phyloP scores from a whole-genome alignment of 2,329 filamentous ascomycete genomes.

The Stachybotrys echinatus region DNA sequence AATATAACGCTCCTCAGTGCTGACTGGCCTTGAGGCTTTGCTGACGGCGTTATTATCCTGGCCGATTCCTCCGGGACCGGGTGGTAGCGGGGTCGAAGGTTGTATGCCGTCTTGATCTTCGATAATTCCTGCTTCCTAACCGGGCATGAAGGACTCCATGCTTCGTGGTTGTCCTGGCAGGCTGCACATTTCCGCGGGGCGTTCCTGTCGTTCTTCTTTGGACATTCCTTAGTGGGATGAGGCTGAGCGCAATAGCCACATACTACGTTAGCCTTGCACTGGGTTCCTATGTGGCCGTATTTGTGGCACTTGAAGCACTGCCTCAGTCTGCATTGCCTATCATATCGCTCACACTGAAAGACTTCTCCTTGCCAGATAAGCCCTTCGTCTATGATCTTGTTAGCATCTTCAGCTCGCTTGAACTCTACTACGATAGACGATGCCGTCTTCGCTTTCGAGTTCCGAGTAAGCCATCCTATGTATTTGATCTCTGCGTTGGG shows the following conservation, averaged over 20 bases:
- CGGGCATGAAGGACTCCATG: not conserved
- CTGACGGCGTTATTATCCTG: not conserved
- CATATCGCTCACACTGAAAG: no score
- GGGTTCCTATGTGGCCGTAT: constrained; percentile 8
- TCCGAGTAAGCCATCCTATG: constrained; percentile 5
- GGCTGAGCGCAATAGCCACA: constrained; percentile 5
- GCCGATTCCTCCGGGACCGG: not conserved
- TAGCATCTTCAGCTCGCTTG: not conserved
- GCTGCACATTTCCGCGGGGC: not conserved
- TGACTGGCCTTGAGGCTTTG: not conserved
- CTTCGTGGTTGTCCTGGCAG: not conserved
- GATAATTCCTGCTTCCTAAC: not conserved
- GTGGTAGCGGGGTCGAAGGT: no score
- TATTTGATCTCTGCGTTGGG: no score
- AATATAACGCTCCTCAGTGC: not conserved
- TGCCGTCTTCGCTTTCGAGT: not conserved
- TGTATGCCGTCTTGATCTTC: constrained; percentile 1
- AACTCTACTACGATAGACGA: constrained; percentile 4
- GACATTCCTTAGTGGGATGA: not conserved
- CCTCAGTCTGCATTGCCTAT: no score
- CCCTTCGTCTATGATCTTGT: no score
- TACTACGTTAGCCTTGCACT: constrained; percentile 7
- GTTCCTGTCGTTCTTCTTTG: not conserved
- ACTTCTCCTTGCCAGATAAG: no score
- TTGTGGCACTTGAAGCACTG: no score